phyloP scores from a whole-genome alignment of 805 yeast species.

The Metschnikowia proteae region DNA sequence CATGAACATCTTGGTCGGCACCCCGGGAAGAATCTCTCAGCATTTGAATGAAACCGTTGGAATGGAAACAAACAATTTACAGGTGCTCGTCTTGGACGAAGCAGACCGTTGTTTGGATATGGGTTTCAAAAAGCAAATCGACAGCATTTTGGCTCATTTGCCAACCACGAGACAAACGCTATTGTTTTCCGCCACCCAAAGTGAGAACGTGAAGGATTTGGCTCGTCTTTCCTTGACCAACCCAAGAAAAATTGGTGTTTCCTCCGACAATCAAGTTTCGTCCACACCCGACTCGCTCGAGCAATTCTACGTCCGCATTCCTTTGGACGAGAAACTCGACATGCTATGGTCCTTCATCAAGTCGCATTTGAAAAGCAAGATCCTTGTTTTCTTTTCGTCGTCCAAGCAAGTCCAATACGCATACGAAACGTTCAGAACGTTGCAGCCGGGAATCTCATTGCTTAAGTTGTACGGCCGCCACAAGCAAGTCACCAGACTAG shows the following conservation, averaged over 20 bases:
- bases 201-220: constrained; percentile 74
- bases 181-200: constrained; percentile 84
- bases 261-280: constrained; percentile 46
- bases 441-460: constrained; percentile 89
- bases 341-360: constrained; percentile 82
- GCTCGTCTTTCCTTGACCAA: constrained; percentile 72
- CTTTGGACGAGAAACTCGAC: constrained; percentile 78
- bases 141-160: constrained; percentile 70
- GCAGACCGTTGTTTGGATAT: constrained; percentile 91
- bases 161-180: constrained; percentile 82
- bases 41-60: constrained; percentile 89
- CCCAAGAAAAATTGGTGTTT: constrained; percentile 47
- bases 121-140: constrained; percentile 85
- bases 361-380: constrained; percentile 74
- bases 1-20: constrained; percentile 81
- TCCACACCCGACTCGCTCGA: constrained; percentile 82
- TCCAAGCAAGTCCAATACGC: constrained; percentile 89
- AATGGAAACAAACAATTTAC: constrained; percentile 68
- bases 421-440: constrained; percentile 77
- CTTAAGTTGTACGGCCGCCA: constrained; percentile 86
- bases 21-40: constrained; percentile 88
- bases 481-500: constrained; percentile 84
- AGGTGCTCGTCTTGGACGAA: constrained; percentile 80
- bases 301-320: constrained; percentile 73
- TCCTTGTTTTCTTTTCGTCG: constrained; percentile 79